Base-by-base conservation (phyloP, 164 flowering plant species). In the Taxillus chinensis region DNA sequence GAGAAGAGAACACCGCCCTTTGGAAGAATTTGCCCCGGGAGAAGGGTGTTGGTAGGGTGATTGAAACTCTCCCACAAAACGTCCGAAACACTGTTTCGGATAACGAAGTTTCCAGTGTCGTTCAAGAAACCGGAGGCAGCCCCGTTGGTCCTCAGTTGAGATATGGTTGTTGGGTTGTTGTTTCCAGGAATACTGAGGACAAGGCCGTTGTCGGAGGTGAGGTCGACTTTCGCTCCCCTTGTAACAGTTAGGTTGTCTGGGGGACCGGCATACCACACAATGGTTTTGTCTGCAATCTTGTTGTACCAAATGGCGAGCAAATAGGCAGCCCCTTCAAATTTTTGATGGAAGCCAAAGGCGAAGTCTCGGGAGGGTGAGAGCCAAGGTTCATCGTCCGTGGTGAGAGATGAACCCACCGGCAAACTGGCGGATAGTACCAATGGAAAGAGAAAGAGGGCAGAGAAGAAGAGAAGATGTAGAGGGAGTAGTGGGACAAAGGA, bases 261-360 rank as follows among this genome's bases (percentile, higher is more conserved):
- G 27, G 59, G 48, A 27, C 61, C 68, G 27, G 72, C 68, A 11
- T 42, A 67, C 81, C 74, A 77, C 45, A 72, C 74, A 13, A 77
- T 50, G 3, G 78, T 74, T 43, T 63, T 68, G 3, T 69, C 76
- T 0, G 75, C 70, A 49, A 74, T 45, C 46, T 69, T 71, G 58
- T 64, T 53, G 43, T 60, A 74, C 81, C 81, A 74, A 15, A 77
- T 69, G 46, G 75, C 59, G 0, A 70, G 60, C 39, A 74, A 9
- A 27, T 8, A 48, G 13, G 13, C 51, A 11, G 9, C 13, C 13
- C 12, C 12, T 1, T 11, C 13, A 11, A 48, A 8, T 3, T 8
- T 48, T 14, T 11, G 51, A 1, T 48, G 51, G 51, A 48, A 11
- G 13, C 51, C 12, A 11, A 48, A 48, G 13, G 51, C 51, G 12